Evolutionary conservation across 106 monocot genomes (phyloP).

Genomic region (Phalaenopsis aphrodite): DNA sequence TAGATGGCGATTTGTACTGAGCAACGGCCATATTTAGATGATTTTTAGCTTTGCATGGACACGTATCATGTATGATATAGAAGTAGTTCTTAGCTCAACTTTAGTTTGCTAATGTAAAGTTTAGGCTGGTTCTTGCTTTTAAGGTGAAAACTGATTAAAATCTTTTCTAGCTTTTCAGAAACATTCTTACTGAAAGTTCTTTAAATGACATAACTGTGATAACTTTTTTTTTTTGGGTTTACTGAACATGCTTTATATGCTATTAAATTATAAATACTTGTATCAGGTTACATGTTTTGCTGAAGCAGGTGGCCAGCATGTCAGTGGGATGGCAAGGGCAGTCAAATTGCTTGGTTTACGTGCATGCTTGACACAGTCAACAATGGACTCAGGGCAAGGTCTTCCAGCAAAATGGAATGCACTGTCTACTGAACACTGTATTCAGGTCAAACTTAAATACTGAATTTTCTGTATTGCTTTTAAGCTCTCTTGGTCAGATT

Average conservation of each 20-base stretch:
- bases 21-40: too few species aligned
- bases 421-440: constrained; percentile 54
- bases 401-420: constrained; percentile 59
- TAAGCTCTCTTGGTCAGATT: background rate
- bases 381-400: constrained; percentile 83
- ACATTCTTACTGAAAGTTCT: background rate
- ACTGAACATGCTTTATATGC: background rate
- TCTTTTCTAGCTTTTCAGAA: background rate
- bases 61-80: too few species aligned
- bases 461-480: background rate
- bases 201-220: background rate
- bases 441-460: constrained; percentile 40
- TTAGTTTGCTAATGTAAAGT: background rate
- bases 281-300: constrained; percentile 91
- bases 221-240: background rate
- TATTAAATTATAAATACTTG: constrained; percentile 3
- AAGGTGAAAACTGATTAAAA: background rate
- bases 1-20: too few species aligned
- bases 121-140: background rate
- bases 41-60: too few species aligned
- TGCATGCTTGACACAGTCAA: constrained; percentile 80
- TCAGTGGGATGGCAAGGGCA: constrained; percentile 72
- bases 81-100: background rate
- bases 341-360: constrained; percentile 74
- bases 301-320: constrained; percentile 95